Evolutionary conservation across 2,329 filamentous ascomycete species (phyloP), one percentile per base, ranked within the genome.

Genomic region (Eutypa lata): DNA sequence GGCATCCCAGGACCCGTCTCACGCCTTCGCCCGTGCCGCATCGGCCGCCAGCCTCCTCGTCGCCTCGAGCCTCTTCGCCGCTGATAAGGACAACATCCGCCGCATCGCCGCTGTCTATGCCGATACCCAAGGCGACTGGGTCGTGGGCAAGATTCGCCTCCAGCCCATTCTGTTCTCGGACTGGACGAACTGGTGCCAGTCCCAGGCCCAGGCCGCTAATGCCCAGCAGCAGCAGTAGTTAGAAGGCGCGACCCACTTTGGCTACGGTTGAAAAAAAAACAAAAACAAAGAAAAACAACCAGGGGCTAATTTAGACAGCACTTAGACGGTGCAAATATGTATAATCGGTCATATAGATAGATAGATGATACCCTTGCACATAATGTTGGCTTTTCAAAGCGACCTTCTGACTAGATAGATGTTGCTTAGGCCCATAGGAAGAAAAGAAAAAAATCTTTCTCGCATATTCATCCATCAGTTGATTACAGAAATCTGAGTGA

Each of bases 161-260:
- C 84, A 87, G 69, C 77, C 80, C 21, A 76, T 76, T 1, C 87
- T 91, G 69, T 89, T 90, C 61, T 76, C 77, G 2, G 87, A 90
- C 56, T 91, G 87, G 86, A 77, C 85, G 58, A 89, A 90, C 64
- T 91, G 88, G 88, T 85, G 80, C 64, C 76, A 80, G 66, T 79
- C 76, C 52, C 72, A 80, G 66, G 79, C 76, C 52, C 72, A 76
- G 62, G 74, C 74, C 7, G 61, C 60, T 7, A 66, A 61, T 52
- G 58, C 55, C n/a, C 56, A 54, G 28, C 35, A 38, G 50, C 16
- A 24, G 51, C 31, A 19, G 5, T 28, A 38, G 22, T 24, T 14
- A 10, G 18, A 2, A 24, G 7, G 13, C 18, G 16, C 13, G 14
- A 21, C 21, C 10, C 22, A 21, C n/a, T 7, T 38, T n/a, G n/a